Evolutionary conservation across 139 green algal genomes (phyloP).

Genomic region (Zygnema circumcarinatum): DNA sequence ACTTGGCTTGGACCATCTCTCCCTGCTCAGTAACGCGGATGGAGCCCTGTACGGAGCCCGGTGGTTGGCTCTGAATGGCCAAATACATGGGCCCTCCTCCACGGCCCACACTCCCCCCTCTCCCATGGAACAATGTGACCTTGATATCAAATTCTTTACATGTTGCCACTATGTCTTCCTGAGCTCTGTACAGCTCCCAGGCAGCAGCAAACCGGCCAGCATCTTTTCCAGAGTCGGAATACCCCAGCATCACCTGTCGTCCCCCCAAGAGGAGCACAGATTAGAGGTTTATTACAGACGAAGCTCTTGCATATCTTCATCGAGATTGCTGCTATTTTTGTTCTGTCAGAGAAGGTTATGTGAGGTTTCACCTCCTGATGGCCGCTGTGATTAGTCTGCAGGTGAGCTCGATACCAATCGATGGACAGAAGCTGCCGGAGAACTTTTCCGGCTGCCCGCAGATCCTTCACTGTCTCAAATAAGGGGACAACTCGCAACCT

Average conservation of each 20-base stretch:
- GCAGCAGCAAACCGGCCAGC: constrained; percentile 87
- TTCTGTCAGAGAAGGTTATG: no score
- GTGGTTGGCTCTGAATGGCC: constrained; percentile 90
- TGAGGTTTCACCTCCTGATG: constrained; percentile 71
- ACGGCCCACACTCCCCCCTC: constrained; percentile 91
- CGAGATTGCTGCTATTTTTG: no score
- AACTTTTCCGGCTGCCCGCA: constrained; percentile 70
- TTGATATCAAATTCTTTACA: constrained; percentile 54
- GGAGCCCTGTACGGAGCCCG: constrained; percentile 80
- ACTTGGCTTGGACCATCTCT: constrained; percentile 93
- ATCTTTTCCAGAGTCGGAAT: constrained; percentile 97
- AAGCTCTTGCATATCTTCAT: no score
- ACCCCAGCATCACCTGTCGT: constrained; percentile 90
- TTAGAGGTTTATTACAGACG: constrained; percentile 20
- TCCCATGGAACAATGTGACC: constrained; percentile 95
- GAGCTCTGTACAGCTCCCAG: constrained; percentile 88
- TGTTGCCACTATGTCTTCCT: constrained; percentile 55
- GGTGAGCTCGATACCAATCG: constrained; percentile 70
- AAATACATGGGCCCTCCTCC: constrained; percentile 92
- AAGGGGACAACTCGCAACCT: constrained; percentile 89
- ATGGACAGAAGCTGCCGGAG: constrained; percentile 63
- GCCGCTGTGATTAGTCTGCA: constrained; percentile 65
- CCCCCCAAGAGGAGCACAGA: constrained; percentile 20
- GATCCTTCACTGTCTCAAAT: constrained; percentile 94
- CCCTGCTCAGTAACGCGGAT: constrained; percentile 91